Base-by-base conservation (phyloP, 2,329 filamentous ascomycete genomes). In the Talaromyces sp. region DNA sequence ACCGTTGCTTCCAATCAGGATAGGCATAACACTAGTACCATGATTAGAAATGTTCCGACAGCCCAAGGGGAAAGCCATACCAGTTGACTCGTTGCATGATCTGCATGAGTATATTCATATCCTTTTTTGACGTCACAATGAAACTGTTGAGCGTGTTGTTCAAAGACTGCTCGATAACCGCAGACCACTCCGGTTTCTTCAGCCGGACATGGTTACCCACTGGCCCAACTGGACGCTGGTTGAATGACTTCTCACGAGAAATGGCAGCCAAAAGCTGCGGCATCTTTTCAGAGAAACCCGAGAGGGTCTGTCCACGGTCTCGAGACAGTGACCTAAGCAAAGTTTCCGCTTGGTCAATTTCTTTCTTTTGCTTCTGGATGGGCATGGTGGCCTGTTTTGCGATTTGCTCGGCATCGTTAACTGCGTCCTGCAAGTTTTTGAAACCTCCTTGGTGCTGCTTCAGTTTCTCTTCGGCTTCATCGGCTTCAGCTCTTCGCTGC, bases 161-260 rank as follows among this genome's bases (percentile, higher is more conserved):
- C 54, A 97, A 84, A 1, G 86, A 86, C 68, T 85, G 90, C 74
- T 99, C 95, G 15, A 99, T 77, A 51, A 96, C 88, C 0, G 86
- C 85, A 1, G 89, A 90, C 95, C 95, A 99, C 70, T 91, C 84
- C 0, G 91, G 90, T 69, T 94, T 89, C 40, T 88, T 80, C 27
- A 99, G 81, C 69, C 88, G 88, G 61, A 99, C 84, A 72, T 95
- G 86, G 27, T 88, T 82, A 34, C 93, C 95, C 15, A 98, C 82
- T 0, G 95, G 95, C 0, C 95, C 95, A 38, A 98, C 82, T 1
- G 95, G 95, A 68, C 85, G 89, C 51, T 85, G 80, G 27, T 82
- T 80, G 73, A 96, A 98, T 0, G 88, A 83, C 2, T 68, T 76
- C 65, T 96, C 91, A n/a, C 82, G 80, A 5, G 87, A 83, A 67